Conservation (phyloP, 169 alveolate species). For the Cryptosporidium muris region DNA sequence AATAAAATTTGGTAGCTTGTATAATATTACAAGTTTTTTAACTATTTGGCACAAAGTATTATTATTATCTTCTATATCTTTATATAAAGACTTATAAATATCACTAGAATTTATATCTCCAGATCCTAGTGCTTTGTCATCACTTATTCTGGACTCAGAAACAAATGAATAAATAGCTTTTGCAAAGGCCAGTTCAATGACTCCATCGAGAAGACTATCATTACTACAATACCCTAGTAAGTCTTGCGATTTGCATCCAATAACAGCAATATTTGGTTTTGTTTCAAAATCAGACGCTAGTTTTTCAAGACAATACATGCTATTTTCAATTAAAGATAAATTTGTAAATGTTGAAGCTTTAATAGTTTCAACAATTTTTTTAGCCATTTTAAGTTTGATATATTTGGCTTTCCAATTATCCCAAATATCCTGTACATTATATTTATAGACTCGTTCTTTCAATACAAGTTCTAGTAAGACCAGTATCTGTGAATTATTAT, state of each 20-base stretch:
- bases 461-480: too few species aligned
- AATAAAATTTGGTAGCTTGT: slow-evolving; percentile 4
- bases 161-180: neutral
- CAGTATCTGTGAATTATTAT: too few species aligned
- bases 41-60: too few species aligned
- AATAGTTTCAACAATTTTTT: slow-evolving; percentile 8
- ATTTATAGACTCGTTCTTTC: neutral
- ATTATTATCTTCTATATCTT: too few species aligned
- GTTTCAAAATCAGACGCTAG: neutral
- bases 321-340: neutral
- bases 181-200: neutral
- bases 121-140: neutral
- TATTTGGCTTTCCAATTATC: slow-evolving; percentile 11
- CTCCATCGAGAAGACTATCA: neutral
- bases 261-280: slow-evolving; percentile 35
- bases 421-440: neutral
- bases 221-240: slow-evolving; percentile 6
- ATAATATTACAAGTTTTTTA: neutral
- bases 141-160: neutral
- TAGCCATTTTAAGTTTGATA: slow-evolving; percentile 6
- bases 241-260: slow-evolving; percentile 15
- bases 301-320: slow-evolving; percentile 9
- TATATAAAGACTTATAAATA: too few species aligned
- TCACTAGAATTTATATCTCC: too few species aligned
- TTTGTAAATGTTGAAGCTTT: neutral